A percentile compares a stretch with the other conserved stretches of the same genome.
These are phyloP conservation scores for Ceraceosorus guamensis DNA, from an alignment of 1,284 basidiomycete genomes.

Conservation along the genomic window DNA sequence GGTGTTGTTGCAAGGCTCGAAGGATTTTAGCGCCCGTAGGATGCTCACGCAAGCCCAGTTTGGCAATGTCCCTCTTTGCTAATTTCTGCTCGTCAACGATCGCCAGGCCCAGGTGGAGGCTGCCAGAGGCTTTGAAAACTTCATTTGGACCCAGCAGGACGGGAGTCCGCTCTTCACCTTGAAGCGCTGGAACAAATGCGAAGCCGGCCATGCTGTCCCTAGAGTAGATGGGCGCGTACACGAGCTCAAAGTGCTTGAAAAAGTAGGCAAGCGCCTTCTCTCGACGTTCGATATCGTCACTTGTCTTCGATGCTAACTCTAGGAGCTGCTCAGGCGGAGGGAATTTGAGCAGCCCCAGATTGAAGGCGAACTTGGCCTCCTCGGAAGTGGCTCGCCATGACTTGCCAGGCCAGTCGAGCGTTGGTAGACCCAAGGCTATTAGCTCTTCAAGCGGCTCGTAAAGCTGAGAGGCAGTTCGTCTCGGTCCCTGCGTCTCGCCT, in stretches of 20 bases:
- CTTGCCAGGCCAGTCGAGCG: constrained; percentile 75
- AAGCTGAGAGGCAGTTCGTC: constrained; percentile 44
- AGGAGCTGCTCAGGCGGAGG: constrained; percentile 63
- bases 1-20: too few species aligned
- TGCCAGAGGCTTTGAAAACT: constrained; percentile 68
- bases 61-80: constrained; percentile 57
- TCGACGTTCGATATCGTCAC: constrained; percentile 14
- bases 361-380: constrained; percentile 72
- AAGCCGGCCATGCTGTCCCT: constrained; percentile 24
- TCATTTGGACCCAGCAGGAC: constrained; percentile 64
- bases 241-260: constrained; percentile 28
- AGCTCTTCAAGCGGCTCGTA: constrained; percentile 77
- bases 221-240: constrained; percentile 30
- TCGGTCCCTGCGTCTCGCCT: constrained; percentile 57
- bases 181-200: constrained; percentile 72
- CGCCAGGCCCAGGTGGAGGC: constrained; percentile 68
- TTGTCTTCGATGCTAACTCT: constrained; percentile 20
- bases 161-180: constrained; percentile 51
- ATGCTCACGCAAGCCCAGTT: constrained; percentile 68
- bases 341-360: constrained; percentile 66
- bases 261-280: constrained; percentile 37
- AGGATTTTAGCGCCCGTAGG: constrained; percentile 55
- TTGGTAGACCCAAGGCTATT: constrained; percentile 66
- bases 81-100: constrained; percentile 57
- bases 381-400: constrained; percentile 28